These are phyloP conservation scores for Corymbia maculata DNA, from an alignment of 345 rosid genomes.

Conservation along the genomic window DNA sequence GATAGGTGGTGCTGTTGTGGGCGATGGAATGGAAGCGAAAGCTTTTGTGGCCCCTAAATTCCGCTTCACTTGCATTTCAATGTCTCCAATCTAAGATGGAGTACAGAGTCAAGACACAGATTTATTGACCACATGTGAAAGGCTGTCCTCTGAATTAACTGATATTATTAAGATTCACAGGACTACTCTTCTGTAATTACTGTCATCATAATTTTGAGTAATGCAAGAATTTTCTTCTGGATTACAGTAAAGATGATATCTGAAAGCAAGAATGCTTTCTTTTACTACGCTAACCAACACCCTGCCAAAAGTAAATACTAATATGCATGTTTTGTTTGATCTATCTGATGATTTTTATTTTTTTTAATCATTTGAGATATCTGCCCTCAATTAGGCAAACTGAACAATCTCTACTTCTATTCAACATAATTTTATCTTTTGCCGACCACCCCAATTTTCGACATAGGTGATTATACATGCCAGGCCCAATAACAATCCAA, in stretches of 20 bases:
- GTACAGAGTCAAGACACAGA: neutral
- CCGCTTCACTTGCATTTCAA: conserved; percentile 85
- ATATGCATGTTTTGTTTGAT: neutral
- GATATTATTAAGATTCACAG: neutral
- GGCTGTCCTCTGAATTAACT: neutral
- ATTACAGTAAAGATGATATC: neutral
- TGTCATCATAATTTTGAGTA: neutral
- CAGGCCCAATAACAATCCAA: neutral
- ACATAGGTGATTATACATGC: neutral
- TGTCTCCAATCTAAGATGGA: conserved; percentile 62
- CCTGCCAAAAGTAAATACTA: neutral
- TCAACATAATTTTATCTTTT: neutral
- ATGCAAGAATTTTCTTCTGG: neutral
- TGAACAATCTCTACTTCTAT: neutral
- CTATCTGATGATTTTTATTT: neutral
- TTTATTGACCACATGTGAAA: neutral
- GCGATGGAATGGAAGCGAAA: conserved; percentile 47
- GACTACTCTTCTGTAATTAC: neutral
- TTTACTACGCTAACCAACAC: neutral
- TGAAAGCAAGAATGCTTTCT: neutral
- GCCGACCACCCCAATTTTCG: neutral
- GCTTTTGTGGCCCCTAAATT: conserved; percentile 43
- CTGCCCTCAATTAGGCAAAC: neutral
- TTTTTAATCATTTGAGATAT: neutral
- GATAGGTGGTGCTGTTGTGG: conserved; percentile 68